Evolutionary conservation across 1,139 yeast genomes (phyloP).

Genomic region (Chernovozyma sophiae-reginae): DNA sequence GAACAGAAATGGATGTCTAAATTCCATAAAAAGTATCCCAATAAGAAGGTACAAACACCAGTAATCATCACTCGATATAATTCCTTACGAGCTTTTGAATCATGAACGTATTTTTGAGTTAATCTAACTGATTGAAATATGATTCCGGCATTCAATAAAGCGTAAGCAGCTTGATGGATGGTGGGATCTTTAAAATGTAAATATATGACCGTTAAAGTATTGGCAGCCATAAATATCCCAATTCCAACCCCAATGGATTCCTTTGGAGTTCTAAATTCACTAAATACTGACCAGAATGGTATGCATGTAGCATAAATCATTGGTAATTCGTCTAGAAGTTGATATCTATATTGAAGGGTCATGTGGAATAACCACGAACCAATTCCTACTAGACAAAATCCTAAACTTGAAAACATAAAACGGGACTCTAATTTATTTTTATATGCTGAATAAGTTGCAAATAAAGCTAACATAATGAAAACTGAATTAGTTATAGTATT

Average conservation of each 20-base stretch:
- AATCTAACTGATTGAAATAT: slow-evolving; percentile 53
- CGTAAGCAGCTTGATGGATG: slow-evolving; percentile 81
- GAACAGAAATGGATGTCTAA: slow-evolving; percentile 78
- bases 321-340: slow-evolving; percentile 89
- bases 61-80: slow-evolving; percentile 51
- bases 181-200: slow-evolving; percentile 72
- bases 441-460: slow-evolving; percentile 60
- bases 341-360: slow-evolving; percentile 87
- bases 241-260: slow-evolving; percentile 47
- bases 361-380: slow-evolving; percentile 96
- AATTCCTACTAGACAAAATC: slow-evolving; percentile 83
- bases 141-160: slow-evolving; percentile 56
- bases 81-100: slow-evolving; percentile 39
- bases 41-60: slow-evolving; percentile 62
- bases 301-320: slow-evolving; percentile 97
- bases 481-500: slow-evolving; percentile 76
- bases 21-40: slow-evolving; percentile 82
- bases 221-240: slow-evolving; percentile 55
- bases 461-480: slow-evolving; percentile 63
- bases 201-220: slow-evolving; percentile 58
- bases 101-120: slow-evolving; percentile 49
- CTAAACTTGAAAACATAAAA: slow-evolving; percentile 67
- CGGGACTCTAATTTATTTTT: slow-evolving; percentile 62
- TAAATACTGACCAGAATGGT: slow-evolving; percentile 86
- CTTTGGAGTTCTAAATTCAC: slow-evolving; percentile 48